Base-by-base conservation (phyloP, 768 basidiomycete species). In the Mycena alexandri region DNA sequence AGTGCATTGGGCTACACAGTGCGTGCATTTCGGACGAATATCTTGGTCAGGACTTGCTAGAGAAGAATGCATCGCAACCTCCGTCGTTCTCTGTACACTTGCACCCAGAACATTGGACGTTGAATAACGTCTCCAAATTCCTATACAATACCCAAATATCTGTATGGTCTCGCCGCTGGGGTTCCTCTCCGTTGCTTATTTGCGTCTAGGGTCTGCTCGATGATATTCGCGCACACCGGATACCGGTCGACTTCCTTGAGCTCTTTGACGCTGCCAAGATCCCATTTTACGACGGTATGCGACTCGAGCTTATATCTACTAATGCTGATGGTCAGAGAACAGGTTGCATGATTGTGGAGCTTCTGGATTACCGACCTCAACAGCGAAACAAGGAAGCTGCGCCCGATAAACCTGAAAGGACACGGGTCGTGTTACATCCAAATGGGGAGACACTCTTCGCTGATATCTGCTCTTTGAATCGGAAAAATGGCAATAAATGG, bases 291-390 rank as follows among this genome's bases (percentile, higher is more conserved):
- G 92, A 95, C 76, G 94, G 93, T 93, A 84, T 80, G 56, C 38
- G 50, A 44, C 47, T n/a, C 61, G 16, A 33, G 44, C 38, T 33
- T 54, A 22, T 51, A 24, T 55, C 29, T 24, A 25, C 42, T 47
- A 25, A 42, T 42, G 14, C 48, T 57, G 19, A 61, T 58, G 33
- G 52, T 25, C 50, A 65, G 47, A 65, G 33, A 25, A 43, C 58
- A 95, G 94, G 94, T 42, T 93, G 93, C 72, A 89, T 95, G 86
- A 85, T 95, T 65, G 94, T 94, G 2, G 93, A 95, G 75, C 84
- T 95, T 25, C 81, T 91, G 41, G 93, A 95, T 74, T 92, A 92
- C 73, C 85, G 93, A 12, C 87, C 89, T 9, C 83, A 85, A 44
- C 65, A 62, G 61, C 84, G 80, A 74, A 76, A 75, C 60, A 89